A percentile compares a stretch with the other conserved stretches of the same genome.
These are phyloP conservation scores for Bipolaris bicolor DNA, from an alignment of 2,329 filamentous ascomycete genomes.

Conservation along the genomic window DNA sequence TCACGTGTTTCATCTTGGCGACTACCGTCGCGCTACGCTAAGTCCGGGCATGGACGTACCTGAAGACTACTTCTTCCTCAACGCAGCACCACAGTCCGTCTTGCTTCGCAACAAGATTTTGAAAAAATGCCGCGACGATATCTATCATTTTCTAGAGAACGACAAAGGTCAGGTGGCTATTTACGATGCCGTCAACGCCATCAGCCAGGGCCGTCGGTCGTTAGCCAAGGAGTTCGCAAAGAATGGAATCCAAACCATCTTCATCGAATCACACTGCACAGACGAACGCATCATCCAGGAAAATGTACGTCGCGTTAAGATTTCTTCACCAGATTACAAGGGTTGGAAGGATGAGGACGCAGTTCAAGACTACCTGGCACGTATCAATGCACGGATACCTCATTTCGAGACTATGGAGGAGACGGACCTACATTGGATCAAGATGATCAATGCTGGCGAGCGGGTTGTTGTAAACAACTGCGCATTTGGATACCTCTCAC, in stretches of 20 bases:
- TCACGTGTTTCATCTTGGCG: constrained; percentile 94
- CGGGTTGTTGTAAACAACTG: constrained; percentile 96
- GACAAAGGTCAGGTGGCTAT: constrained; percentile 98
- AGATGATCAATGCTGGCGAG: constrained; percentile 98
- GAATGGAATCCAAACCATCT: constrained; percentile 92
- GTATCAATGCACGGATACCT: constrained; percentile 91
- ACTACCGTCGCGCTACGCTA: constrained; percentile 92
- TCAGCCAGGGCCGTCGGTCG: constrained; percentile 78
- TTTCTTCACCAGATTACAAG: constrained; percentile 94
- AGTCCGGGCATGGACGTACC: constrained; percentile 84
- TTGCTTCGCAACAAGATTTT: constrained; percentile 95
- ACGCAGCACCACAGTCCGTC: constrained; percentile 91
- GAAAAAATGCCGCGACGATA: constrained; percentile 96
- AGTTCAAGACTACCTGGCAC: constrained; percentile 85
- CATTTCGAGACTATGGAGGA: constrained; percentile 98
- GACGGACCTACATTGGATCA: constrained; percentile 92
- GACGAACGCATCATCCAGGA: constrained; percentile 93
- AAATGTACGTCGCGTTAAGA: constrained; percentile 96
- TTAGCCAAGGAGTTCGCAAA: constrained; percentile 97
- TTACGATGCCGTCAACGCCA: constrained; percentile 96
- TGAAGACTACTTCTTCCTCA: constrained; percentile 96
- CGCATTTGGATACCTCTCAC: constrained; percentile 93
- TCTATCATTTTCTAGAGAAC: constrained; percentile 93
- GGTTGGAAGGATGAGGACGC: constrained; percentile 93
- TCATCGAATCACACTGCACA: constrained; percentile 94